Percentiles rank a stretch among this genome's conserved stretches.
These are phyloP conservation scores for Fraxinus quadrangulata DNA, from an alignment of 257 asterid genomes.

Conservation along the genomic window DNA sequence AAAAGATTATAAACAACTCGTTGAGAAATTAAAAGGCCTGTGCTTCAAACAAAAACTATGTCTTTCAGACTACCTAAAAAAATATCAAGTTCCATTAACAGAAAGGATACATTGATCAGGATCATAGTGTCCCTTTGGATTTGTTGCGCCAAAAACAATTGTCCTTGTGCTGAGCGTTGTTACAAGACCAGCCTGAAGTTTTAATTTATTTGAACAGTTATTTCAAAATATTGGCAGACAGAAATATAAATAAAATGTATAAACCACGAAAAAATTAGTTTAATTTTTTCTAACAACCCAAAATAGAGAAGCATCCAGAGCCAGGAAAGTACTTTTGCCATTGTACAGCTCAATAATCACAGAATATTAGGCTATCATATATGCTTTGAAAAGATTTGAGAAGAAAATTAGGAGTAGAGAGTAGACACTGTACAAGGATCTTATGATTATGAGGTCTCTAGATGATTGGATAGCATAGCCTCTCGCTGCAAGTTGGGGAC, in stretches of 20 bases:
- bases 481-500: background rate
- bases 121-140: constrained; percentile 97
- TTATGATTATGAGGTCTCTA: background rate
- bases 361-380: background rate
- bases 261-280: background rate
- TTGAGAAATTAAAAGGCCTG: constrained; percentile 18
- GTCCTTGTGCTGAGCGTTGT: constrained; percentile 96
- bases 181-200: constrained; percentile 94
- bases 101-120: constrained; percentile 86
- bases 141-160: constrained; percentile 93
- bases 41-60: constrained; percentile 1
- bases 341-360: background rate
- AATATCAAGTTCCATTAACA: constrained; percentile 18
- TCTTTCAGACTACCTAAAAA: background rate
- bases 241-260: constrained; percentile 11
- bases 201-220: constrained; percentile 19
- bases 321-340: background rate
- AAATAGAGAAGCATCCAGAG: background rate
- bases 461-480: background rate
- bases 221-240: background rate
- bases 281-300: background rate
- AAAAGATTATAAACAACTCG: constrained; percentile 11
- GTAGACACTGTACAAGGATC: background rate
- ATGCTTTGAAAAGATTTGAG: background rate
- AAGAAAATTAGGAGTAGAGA: background rate